Evolutionary conservation across 176 grass and related monocot genomes (phyloP), one percentile per base, ranked within the genome.

Genomic region (Aegilops umbellulata): DNA sequence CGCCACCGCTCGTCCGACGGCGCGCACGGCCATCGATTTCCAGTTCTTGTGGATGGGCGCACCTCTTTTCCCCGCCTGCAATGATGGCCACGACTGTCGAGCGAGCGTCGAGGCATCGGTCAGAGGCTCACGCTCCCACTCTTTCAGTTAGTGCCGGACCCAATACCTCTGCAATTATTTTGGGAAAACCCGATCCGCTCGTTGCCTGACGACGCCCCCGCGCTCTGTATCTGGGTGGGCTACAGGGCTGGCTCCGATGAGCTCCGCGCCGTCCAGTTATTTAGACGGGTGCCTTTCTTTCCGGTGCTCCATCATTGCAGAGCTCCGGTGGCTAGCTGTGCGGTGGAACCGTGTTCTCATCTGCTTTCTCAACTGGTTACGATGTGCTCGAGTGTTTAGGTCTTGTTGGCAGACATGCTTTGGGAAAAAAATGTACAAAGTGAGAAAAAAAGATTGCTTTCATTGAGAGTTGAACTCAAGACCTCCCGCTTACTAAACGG

Each of bases 401-500:
- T 77, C 27, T 24, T 44, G 36, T 65, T 65, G 46, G 60, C 55
- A 6, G 1, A 31, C 30, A 19, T 46, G 17, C 5, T 32, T 30
- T 16, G 11, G 1, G 2, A 69, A 69, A 73, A 38, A 42, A 27
- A 16, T 38, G 5, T 17, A 7, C 8, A n/a, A n/a, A n/a, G 9
- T 1, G 1, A 10, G 32, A 0, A 2, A n/a, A 4, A 35, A 26
- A 23, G 9, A 31, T 5, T 94, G 83, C 92, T 92, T 87, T 97
- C 84, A 35, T 91, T 94, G 92, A 94, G 94, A 94, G 88, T 97
- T 63, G 86, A 94, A 92, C 92, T 97, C 90, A 94, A 94, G 86
- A 97, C 90, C 88, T 97, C 92, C 94, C 92, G 90, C 90, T 97
- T 94, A 97, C 92, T 94, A 92, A 94, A 90, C 90, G 86, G 92